Percentiles rank a stretch among this genome's conserved stretches.
These are phyloP conservation scores for Pyrenophora seminiperda DNA, from an alignment of 2,329 filamentous ascomycete genomes.

Conservation along the genomic window DNA sequence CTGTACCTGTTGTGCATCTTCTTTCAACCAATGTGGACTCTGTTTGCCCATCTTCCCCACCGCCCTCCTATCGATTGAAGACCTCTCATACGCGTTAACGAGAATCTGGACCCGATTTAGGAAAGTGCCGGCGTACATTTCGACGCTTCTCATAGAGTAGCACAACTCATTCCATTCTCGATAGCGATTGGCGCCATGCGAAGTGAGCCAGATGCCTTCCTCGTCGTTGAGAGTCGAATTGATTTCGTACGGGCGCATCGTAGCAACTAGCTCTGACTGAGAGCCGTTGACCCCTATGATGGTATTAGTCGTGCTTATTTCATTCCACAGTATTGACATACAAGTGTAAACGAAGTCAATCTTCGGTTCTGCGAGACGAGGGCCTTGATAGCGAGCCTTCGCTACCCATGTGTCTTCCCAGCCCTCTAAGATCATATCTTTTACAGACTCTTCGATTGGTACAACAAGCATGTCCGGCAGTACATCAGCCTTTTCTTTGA, in stretches of 20 bases:
- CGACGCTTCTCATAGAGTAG: slow-evolving; percentile 52
- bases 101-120: slow-evolving; percentile 53
- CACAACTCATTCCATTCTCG: slow-evolving; percentile 55
- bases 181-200: slow-evolving; percentile 52
- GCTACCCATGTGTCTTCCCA: slow-evolving; percentile 54
- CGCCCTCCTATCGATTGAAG: neutral
- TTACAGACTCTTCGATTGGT: neutral
- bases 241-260: slow-evolving; percentile 48
- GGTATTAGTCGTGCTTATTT: slow-evolving; percentile 33
- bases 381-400: slow-evolving; percentile 40
- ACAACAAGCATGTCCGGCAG: neutral
- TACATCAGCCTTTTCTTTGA: neutral
- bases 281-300: slow-evolving; percentile 52
- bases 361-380: slow-evolving; percentile 47
- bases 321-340: neutral
- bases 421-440: slow-evolving; percentile 46
- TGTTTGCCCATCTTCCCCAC: slow-evolving; percentile 37
- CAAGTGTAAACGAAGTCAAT: slow-evolving; percentile 49
- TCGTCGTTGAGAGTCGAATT: slow-evolving; percentile 51
- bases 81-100: slow-evolving; percentile 48
- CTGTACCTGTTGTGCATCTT: slow-evolving; percentile 44
- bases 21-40: slow-evolving; percentile 47
- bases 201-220: slow-evolving; percentile 50
- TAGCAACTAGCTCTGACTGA: slow-evolving; percentile 46
- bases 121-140: slow-evolving; percentile 50